Conservation (phyloP, 352 stramenopile species). For the Phytophthora pinifolia region DNA sequence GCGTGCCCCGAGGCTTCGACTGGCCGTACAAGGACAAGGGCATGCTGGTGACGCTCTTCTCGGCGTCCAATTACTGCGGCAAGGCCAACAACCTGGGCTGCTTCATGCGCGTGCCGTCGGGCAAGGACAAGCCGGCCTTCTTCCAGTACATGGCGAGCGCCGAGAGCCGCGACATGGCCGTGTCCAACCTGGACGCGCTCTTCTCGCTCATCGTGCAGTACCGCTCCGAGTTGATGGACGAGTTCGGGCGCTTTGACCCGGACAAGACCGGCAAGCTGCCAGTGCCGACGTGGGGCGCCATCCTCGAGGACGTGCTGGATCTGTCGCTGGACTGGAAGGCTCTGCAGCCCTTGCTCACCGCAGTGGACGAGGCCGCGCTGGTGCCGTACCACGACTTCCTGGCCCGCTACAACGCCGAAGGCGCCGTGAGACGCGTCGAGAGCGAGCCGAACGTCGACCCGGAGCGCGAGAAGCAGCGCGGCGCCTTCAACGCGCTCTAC, state of each 20-base stretch:
- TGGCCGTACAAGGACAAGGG: conserved; percentile 81
- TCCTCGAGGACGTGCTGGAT: conserved; percentile 84
- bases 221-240: conserved; percentile 54
- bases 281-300: conserved; percentile 48
- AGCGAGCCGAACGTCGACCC: conserved; percentile 34
- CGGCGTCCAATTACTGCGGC: conserved; percentile 85
- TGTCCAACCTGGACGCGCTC: conserved; percentile 83
- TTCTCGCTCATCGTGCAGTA: conserved; percentile 86
- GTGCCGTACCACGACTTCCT: conserved; percentile 81
- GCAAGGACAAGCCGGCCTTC: conserved; percentile 75
- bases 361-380: conserved; percentile 58
- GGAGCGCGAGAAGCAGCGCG: conserved; percentile 53
- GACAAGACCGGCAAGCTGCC: conserved; percentile 43
- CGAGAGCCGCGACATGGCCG: conserved; percentile 75
- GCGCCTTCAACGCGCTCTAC: conserved; percentile 83
- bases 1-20: conserved; percentile 76
- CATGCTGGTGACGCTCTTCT: conserved; percentile 88
- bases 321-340: conserved; percentile 78
- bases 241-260: conserved; percentile 62
- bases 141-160: conserved; percentile 89
- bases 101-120: conserved; percentile 81
- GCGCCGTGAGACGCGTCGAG: conserved; percentile 25
- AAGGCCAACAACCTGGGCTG: conserved; percentile 86
- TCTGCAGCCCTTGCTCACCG: conserved; percentile 75
- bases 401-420: conserved; percentile 71